phyloP scores from a whole-genome alignment of 768 basidiomycete genomes.

The Lactarius sanguifluus region DNA sequence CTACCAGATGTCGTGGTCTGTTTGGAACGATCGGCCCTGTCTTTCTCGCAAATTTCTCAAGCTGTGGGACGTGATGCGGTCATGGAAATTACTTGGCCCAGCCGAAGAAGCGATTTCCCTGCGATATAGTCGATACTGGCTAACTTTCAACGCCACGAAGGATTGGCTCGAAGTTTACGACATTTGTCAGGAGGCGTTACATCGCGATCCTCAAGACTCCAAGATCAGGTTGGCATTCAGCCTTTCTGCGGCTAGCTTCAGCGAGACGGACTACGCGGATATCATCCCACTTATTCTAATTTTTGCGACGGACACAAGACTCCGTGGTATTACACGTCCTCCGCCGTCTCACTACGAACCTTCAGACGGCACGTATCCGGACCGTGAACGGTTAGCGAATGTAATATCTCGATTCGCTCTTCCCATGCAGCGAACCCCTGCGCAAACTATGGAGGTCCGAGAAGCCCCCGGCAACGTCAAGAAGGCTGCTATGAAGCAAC shows the following conservation, averaged over 20 bases:
- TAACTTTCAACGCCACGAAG: not conserved
- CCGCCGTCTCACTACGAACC: conserved; percentile 29
- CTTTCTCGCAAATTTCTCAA: not conserved
- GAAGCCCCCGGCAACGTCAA: no score
- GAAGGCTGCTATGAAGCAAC: not conserved
- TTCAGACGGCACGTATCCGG: conserved; percentile 8
- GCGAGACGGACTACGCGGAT: not conserved
- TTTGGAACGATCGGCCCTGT: not conserved
- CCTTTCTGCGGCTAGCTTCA: conserved; percentile 6
- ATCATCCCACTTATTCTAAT: not conserved
- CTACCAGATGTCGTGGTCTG: conserved; percentile 9
- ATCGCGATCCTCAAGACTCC: not conserved
- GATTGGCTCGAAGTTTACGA: conserved; percentile 14
- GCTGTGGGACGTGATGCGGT: not conserved
- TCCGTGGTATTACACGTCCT: not conserved
- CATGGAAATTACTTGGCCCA: conserved; percentile 13
- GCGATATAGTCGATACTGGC: conserved; percentile 19
- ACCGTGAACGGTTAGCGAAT: not conserved
- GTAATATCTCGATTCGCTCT: not conserved
- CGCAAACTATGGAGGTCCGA: not conserved
- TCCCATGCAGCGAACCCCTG: not conserved
- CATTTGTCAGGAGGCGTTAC: not conserved
- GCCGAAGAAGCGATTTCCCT: not conserved
- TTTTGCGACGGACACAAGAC: conserved; percentile 4
- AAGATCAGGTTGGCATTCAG: conserved; percentile 6